Percentiles rank a stretch among this genome's conserved stretches.
These are phyloP conservation scores for Fragosphaeria purpurea DNA, from an alignment of 2,329 filamentous ascomycete genomes.

Conservation along the genomic window DNA sequence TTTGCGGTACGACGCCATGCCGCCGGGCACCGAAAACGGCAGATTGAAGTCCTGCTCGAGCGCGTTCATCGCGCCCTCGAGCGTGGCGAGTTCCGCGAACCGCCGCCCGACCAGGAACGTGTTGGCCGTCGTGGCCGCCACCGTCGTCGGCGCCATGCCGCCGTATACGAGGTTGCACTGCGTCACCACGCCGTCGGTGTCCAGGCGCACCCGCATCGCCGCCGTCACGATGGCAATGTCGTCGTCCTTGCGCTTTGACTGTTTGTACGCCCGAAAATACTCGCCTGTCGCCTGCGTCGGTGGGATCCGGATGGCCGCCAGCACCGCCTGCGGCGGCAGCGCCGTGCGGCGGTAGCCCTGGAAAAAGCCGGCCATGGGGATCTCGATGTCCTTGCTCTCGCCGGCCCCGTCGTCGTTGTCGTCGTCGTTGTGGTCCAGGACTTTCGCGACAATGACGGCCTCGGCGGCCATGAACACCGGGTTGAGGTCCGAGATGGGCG, in stretches of 20 bases:
- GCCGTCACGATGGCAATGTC: constrained; percentile 97
- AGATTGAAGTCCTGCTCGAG: constrained; percentile 86
- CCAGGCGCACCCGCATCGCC: constrained; percentile 65
- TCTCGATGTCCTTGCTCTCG: constrained; percentile 41
- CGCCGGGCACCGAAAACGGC: constrained; percentile 81
- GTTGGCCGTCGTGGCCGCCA: constrained; percentile 72
- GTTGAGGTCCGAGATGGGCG: constrained; percentile 92
- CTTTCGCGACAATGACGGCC: constrained; percentile 71
- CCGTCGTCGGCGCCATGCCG: constrained; percentile 86
- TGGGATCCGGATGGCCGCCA: constrained; percentile 80
- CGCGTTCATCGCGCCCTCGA: constrained; percentile 83
- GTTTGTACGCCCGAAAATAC: constrained; percentile 84
- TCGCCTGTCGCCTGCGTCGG: constrained; percentile 65
- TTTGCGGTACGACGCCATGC: constrained; percentile 94
- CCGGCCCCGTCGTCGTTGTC: constrained; percentile 27
- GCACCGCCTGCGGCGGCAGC: constrained; percentile 69
- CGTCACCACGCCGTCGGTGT: constrained; percentile 55
- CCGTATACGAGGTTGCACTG: constrained; percentile 79
- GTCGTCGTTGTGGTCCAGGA: constrained; percentile 38
- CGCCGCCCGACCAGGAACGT: constrained; percentile 66
- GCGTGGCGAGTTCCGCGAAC: constrained; percentile 68
- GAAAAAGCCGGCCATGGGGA: constrained; percentile 91
- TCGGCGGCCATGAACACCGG: constrained; percentile 86
- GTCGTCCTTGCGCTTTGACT: constrained; percentile 93
- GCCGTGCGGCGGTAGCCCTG: constrained; percentile 82